Evolutionary conservation across 441 rosid species (phyloP).

Genomic region (Populus hybrid): DNA sequence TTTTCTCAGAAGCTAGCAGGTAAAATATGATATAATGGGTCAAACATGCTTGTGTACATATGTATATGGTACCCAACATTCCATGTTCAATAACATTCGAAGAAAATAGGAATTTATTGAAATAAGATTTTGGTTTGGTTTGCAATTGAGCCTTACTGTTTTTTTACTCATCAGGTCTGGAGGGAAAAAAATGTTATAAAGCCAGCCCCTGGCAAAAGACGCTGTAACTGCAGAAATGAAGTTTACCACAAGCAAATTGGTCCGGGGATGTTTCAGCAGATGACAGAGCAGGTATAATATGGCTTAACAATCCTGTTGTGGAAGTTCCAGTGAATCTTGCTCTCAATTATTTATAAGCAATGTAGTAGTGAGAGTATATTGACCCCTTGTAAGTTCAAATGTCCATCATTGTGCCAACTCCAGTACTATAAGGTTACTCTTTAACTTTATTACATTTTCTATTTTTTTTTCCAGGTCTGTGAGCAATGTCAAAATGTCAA

Average conservation of each 20-base stretch:
- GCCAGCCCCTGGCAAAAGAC: constrained; percentile 93
- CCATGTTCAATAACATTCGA: too few species aligned
- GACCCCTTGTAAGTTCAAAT: neutral
- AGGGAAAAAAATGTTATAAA: constrained; percentile 91
- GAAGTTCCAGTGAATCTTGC: neutral
- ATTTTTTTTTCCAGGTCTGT: constrained; percentile 58
- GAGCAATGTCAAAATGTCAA: constrained; percentile 92
- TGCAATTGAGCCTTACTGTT: constrained; percentile 8
- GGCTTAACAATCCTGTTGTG: neutral
- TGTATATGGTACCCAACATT: neutral
- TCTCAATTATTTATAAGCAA: neutral
- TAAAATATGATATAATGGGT: neutral
- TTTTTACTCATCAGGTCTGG: constrained; percentile 64
- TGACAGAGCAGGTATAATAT: constrained; percentile 82
- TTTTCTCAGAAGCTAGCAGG: neutral
- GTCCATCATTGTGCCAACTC: neutral
- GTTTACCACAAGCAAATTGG: constrained; percentile 97
- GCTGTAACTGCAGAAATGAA: constrained; percentile 96
- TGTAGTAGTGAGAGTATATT: neutral
- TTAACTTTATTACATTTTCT: constrained; percentile 9
- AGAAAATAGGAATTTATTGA: neutral
- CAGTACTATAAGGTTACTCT: constrained; percentile 3
- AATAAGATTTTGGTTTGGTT: constrained; percentile 8
- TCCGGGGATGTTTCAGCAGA: constrained; percentile 99
- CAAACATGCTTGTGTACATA: neutral